A percentile compares a stretch with the other conserved stretches of the same genome.
Conservation (phyloP, 2,329 filamentous ascomycete species). For the Plenodomus biglobosus region DNA sequence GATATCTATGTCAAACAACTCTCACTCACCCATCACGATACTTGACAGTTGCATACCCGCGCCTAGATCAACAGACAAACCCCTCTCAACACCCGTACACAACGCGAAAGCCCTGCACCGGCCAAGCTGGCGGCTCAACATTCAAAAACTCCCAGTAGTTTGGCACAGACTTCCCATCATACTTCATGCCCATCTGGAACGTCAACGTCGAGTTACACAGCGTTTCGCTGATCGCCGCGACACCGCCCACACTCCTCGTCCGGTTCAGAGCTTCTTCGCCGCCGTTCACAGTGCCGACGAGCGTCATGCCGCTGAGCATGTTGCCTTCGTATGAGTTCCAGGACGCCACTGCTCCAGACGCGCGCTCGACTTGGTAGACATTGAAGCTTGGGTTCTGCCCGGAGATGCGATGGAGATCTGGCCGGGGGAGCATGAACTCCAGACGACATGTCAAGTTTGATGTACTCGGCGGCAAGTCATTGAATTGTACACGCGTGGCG, state of each 20-base stretch:
- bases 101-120: conserved; percentile 32
- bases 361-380: conserved; percentile 26
- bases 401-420: conserved; percentile 11
- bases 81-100: conserved; percentile 27
- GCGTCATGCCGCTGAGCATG: not conserved
- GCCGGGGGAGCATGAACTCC: conserved; percentile 27
- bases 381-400: conserved; percentile 30
- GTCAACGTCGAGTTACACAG: conserved; percentile 32
- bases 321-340: conserved; percentile 26
- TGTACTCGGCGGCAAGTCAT: conserved; percentile 2
- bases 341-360: conserved; percentile 13
- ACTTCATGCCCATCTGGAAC: conserved; percentile 34
- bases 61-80: not conserved
- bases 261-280: conserved; percentile 14
- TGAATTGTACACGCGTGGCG: conserved; percentile 31
- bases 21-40: not conserved
- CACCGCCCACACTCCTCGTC: conserved; percentile 17
- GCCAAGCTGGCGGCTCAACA: conserved; percentile 24
- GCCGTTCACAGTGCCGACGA: conserved; percentile 30
- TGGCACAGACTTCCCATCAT: conserved; percentile 15
- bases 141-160: conserved; percentile 36
- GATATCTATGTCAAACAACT: not conserved
- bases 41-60: not conserved
- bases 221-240: conserved; percentile 19
- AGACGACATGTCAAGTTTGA: conserved; percentile 27